phyloP scores from a whole-genome alignment of 2,329 filamentous ascomycete genomes.

The Thermothelomyces thermophilus region DNA sequence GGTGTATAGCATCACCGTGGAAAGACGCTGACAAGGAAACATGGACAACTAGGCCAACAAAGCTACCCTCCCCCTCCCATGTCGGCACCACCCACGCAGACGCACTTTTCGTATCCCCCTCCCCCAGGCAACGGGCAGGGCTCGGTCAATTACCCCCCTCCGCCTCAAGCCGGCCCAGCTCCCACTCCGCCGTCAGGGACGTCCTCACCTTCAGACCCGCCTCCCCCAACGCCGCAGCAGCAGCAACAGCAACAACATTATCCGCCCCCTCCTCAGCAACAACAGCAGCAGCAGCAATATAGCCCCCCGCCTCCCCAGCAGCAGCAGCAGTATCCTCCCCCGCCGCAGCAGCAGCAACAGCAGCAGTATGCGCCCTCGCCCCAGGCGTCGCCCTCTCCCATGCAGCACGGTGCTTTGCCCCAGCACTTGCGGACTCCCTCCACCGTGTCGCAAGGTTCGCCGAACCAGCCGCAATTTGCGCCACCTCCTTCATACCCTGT shows the following conservation, averaged over 20 bases:
- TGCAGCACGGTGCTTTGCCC: constrained; percentile 29
- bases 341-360: constrained; percentile 19
- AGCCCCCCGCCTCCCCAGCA: constrained; percentile 20
- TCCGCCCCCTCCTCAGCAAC: constrained; percentile 27
- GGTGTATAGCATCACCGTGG: background rate
- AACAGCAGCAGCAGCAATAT: constrained; percentile 24
- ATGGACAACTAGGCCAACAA: constrained; percentile 16
- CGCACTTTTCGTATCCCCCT: constrained; percentile 33
- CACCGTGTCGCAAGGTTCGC: constrained; percentile 25
- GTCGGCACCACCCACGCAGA: constrained; percentile 32
- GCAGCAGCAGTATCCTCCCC: constrained; percentile 16
- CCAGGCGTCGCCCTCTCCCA: constrained; percentile 11
- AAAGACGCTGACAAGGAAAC: background rate
- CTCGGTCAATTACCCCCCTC: constrained; percentile 33
- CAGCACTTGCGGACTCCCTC: constrained; percentile 32
- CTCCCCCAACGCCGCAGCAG: constrained; percentile 28
- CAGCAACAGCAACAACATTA: constrained; percentile 31
- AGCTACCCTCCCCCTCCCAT: constrained; percentile 33
- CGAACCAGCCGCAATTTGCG: constrained; percentile 25
- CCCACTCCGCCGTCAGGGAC: constrained; percentile 29
- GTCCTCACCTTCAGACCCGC: constrained; percentile 28
- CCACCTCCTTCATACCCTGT: constrained; percentile 30
- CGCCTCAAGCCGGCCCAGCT: constrained; percentile 27
- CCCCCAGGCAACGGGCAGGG: constrained; percentile 28
- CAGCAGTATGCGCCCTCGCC: constrained; percentile 22